Base-by-base conservation (phyloP, 352 stramenopile species). In the Pseudoperonospora humuli region DNA sequence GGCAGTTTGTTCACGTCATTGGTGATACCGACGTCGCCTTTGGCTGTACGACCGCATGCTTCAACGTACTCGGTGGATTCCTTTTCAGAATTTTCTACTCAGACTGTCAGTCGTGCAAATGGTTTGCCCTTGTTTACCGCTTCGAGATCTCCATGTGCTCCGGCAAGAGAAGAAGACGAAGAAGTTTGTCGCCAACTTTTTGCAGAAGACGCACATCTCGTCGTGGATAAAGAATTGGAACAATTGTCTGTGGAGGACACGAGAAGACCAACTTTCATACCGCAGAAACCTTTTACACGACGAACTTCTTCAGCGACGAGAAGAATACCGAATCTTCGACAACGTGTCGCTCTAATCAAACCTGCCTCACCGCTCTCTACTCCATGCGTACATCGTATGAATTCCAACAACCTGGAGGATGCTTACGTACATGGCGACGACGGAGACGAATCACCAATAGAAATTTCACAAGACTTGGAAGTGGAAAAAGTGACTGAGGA, bases 181-280 rank as follows among this genome's bases (percentile, higher is more conserved):
- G 72, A 86, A 39, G 57, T 86, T 37, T 84, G 84, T 13, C 65
- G 72, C 9, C 72, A 86, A 17, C 53, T 86, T 9, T 84, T 86
- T 36, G 51, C 52, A 1, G 45, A 27, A 8, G 70, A 82, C 5
- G 54, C 42, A 5, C 67, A 75, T 14, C 20, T 14, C 14, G 39
- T 47, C 1, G n/a, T 14, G 3, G 19, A 29, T 15, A 39, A 41
- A n/a, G 21, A 37, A 25, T 7, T 29, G 21, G n/a, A n/a, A n/a
- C n/a, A n/a, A n/a, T n/a, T n/a, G n/a, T 15, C 19, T 18, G 8
- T 15, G 27, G 8, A 33, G 19, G 18, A 2, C 20, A 57, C 28
- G 8, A 14, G 28, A 5, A 29, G 10, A 39, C 14, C 31, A 25
- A 23, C 17, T 5, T 60, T 64, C 34, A 25, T 60, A 14, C 50